Percentiles rank a stretch among this genome's conserved stretches.
Evolutionary conservation across 208 protist species (phyloP).

Genomic region (Trypanosoma congolense): DNA sequence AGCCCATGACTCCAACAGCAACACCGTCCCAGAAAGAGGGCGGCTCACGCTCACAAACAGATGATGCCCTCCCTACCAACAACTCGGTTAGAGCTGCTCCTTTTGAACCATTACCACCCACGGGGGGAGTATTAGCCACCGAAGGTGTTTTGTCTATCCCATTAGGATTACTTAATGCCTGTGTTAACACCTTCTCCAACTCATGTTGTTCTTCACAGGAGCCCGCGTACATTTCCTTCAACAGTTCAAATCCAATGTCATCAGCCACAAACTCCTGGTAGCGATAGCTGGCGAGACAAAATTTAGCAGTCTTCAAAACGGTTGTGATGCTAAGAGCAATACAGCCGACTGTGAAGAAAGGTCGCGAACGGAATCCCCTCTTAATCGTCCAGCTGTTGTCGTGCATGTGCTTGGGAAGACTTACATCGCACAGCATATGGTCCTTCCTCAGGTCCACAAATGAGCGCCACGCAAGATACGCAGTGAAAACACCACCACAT

Average conservation of each 20-base stretch:
- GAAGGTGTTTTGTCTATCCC: not conserved
- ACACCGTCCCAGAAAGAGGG: constrained; percentile 78
- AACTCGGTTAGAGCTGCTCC: constrained; percentile 2
- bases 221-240: constrained; percentile 26
- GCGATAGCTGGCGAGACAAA: constrained; percentile 53
- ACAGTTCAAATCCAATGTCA: constrained; percentile 55
- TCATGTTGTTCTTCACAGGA: constrained; percentile 11
- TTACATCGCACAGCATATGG: constrained; percentile 42
- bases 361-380: constrained; percentile 62
- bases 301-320: constrained; percentile 63
- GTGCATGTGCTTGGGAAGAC: constrained; percentile 13
- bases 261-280: constrained; percentile 74
- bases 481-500: constrained; percentile 36
- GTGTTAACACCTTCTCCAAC: constrained; percentile 17
- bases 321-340: constrained; percentile 51
- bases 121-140: not conserved
- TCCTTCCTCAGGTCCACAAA: constrained; percentile 61
- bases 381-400: constrained; percentile 27
- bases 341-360: constrained; percentile 71
- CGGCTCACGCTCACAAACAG: constrained; percentile 8
- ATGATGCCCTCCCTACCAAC: constrained; percentile 8
- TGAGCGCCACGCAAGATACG: constrained; percentile 22
- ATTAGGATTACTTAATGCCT: not conserved
- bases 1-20: constrained; percentile 71
- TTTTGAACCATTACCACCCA: not conserved